Base-by-base conservation (phyloP, 495 filamentous ascomycete species). In the Aspergillus taichungensis region DNA sequence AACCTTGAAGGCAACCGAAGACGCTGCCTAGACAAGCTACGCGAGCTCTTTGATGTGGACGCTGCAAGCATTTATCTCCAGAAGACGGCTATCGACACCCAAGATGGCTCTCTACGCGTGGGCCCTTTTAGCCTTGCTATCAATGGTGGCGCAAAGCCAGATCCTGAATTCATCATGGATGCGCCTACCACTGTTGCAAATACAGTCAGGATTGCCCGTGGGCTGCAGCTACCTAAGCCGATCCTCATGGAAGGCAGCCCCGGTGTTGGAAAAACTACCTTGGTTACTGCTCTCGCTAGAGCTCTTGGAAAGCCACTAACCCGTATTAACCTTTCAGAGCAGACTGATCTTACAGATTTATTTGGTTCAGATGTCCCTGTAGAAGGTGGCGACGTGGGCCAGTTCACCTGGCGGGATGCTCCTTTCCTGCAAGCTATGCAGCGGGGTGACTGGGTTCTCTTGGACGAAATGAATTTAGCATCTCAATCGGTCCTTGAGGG, bases 381-480 rank as follows among this genome's bases (percentile, higher is more conserved):
- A 8, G 91, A 96, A 64, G 91, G 88, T 34, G 87, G 80, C 0
- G 77, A 85, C 54, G 80, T 85, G 13, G 92, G 94, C 2, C 80
- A 84, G 43, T 99, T 99, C 51, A 79, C 80, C 5, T 99, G 94
- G 94, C 79, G 88, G 47, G 90, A 97, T 63, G 94, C 88, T 10
- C 89, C 94, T 1, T 99, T 97, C 58, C 68, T 99, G 30, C 82
- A 83, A 59, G 94, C 94, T 7, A 97, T 99, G 91, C 90, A 94
- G 59, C 81, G 78, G 37, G 94, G 94, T 9, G 80, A 90, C 50
- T 99, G 94, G 94, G 91, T 97, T 6, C 67, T 99, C 7, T 70
- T 99, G 1, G 94, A 99, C 62, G 94, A 99, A 71, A 96, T 99
- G 94, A 99, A 99, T 54, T 59, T 99, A 40, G 94, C 94, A 3